Evolutionary conservation across 2,329 filamentous ascomycete species (phyloP), one percentile per base, ranked within the genome.

Genomic region (Penicillium olsonii): DNA sequence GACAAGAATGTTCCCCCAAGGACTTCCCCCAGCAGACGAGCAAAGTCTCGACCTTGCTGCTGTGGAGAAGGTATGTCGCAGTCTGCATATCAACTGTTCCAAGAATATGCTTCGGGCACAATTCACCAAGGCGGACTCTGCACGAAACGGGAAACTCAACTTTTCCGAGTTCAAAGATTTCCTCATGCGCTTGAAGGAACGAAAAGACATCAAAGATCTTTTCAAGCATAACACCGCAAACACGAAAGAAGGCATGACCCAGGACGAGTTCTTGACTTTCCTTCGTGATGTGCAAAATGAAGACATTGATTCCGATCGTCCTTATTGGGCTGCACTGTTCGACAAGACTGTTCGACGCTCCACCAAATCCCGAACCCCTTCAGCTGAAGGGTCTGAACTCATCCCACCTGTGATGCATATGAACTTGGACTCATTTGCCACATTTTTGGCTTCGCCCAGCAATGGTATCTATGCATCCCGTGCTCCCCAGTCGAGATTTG

Each of bases 1-100:
- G 84, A 78, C 81, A 24, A 85, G 85, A 63, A 80, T 87, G 48
- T 84, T 81, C 55, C 76, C 78, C 10, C 60, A 65, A 19, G 68
- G 64, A 15, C 45, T 56, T 9, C 65, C 60, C 27, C 52, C 64
- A 2, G 81, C 79, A 6, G 83, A 83, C 22, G 82, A 86, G 6
- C 87, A 91, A 61, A 83, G 82, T 45, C 84, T 97, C 44, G 86
- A 92, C 59, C 83, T 95, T 45, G 78, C 80, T 14, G 88, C 88
- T 10, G 87, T 96, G 24, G 87, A 92, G 66, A 85, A 86, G 51
- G 80, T 97, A 12, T 97, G 94, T 73, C 87, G 88, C 52, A 92
- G 87, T 63, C 78, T 97, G 39, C 92, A 97, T 68, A 96, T 99
- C 62, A 92, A 96, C 69, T 90, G 89, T 63, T 88, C 90, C 2